phyloP scores from a whole-genome alignment of 164 flowering plant genomes.

The Vitis cinerea region DNA sequence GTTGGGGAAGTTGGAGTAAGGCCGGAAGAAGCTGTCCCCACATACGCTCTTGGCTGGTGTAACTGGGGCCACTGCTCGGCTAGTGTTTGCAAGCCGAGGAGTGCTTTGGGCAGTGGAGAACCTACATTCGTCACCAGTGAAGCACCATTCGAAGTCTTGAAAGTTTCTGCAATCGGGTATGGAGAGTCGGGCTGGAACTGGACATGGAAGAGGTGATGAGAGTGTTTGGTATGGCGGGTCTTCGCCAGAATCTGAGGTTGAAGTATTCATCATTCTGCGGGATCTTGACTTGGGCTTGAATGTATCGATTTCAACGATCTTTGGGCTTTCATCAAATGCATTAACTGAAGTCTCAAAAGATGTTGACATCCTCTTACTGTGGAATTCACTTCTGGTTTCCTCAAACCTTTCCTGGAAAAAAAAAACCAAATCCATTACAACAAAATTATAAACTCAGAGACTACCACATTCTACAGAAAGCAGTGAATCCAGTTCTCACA shows the following conservation, averaged over 20 bases:
- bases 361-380: constrained; percentile 49
- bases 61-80: constrained; percentile 28
- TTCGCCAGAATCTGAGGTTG: constrained; percentile 50
- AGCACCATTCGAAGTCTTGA: constrained; percentile 64
- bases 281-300: constrained; percentile 58
- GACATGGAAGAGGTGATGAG: constrained; percentile 59
- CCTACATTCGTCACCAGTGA: constrained; percentile 54
- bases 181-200: constrained; percentile 48
- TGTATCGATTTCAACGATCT: constrained; percentile 85
- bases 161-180: constrained; percentile 39
- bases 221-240: constrained; percentile 36
- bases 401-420: constrained; percentile 44
- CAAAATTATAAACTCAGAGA: neutral
- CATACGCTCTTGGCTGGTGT: constrained; percentile 76
- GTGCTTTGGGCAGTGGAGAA: constrained; percentile 82
- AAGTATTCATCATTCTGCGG: constrained; percentile 32
- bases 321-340: constrained; percentile 65
- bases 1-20: constrained; percentile 51
- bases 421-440: neutral
- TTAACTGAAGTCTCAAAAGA: constrained; percentile 32
- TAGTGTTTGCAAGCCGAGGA: constrained; percentile 51
- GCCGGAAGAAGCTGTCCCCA: constrained; percentile 41
- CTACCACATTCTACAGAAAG: neutral
- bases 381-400: constrained; percentile 43
- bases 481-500: constrained; percentile 26